phyloP scores from a whole-genome alignment of 305 asterid species.

The Fraxinus platypoda region DNA sequence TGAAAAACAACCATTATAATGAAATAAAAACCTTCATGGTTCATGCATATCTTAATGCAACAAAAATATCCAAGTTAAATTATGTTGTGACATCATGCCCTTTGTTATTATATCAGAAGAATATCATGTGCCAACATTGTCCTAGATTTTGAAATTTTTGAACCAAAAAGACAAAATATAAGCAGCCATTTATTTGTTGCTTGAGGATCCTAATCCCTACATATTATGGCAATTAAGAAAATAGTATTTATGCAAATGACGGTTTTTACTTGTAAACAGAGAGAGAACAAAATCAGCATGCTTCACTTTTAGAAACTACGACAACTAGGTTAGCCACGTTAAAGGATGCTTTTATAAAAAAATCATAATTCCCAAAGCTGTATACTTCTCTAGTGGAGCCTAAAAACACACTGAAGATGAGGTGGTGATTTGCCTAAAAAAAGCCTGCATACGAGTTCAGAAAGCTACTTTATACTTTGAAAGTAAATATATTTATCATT shows the following conservation, averaged over 20 bases:
- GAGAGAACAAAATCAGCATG: background rate
- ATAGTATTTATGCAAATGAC: background rate
- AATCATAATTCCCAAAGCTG: background rate
- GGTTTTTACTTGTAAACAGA: background rate
- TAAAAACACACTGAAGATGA: background rate
- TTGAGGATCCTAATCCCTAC: background rate
- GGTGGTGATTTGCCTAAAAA: background rate
- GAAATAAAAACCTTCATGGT: background rate
- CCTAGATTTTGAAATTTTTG: background rate
- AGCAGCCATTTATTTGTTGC: background rate
- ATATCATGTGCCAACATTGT: background rate
- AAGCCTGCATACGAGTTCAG: background rate
- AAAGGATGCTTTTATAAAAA: background rate
- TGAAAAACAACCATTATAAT: background rate
- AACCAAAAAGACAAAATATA: background rate
- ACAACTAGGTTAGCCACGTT: background rate
- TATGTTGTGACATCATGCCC: background rate
- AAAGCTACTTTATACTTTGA: background rate
- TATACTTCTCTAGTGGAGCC: background rate
- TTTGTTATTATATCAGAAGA: background rate
- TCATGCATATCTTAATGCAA: background rate
- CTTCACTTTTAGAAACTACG: background rate
- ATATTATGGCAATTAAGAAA: constrained; percentile 1
- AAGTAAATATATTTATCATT: background rate
- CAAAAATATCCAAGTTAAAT: background rate